Evolutionary conservation across 1,284 basidiomycete genomes (phyloP).

Genomic region (Apiotrichum brassicae): DNA sequence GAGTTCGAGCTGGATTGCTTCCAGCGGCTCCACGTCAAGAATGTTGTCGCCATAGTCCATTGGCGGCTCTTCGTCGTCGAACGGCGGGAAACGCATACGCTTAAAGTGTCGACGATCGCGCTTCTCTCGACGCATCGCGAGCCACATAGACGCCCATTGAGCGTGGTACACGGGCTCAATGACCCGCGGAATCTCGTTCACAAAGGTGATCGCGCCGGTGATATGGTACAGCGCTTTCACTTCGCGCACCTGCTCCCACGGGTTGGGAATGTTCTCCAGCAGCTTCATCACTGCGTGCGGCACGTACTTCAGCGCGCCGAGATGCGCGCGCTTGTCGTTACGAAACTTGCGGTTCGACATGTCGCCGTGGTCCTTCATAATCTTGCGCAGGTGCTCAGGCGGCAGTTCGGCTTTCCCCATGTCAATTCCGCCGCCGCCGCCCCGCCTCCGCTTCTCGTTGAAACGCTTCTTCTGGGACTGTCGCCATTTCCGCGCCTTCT

Average conservation of each 20-base stretch:
- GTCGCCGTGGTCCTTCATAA: slow-evolving; percentile 95
- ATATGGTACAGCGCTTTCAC: slow-evolving; percentile 96
- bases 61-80: slow-evolving; percentile 98
- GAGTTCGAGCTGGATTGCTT: slow-evolving; percentile 95
- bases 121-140: slow-evolving; percentile 98
- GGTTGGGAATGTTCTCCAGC: slow-evolving; percentile 96
- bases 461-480: slow-evolving; percentile 42
- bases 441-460: slow-evolving; percentile 43
- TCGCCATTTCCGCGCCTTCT: slow-evolving; percentile 48
- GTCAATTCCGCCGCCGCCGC: slow-evolving; percentile 46
- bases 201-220: slow-evolving; percentile 99
- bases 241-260: slow-evolving; percentile 99
- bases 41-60: slow-evolving; percentile 98
- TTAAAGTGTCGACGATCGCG: slow-evolving; percentile 98
- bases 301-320: slow-evolving; percentile 97
- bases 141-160: slow-evolving; percentile 99
- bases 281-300: slow-evolving; percentile 99
- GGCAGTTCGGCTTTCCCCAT: slow-evolving; percentile 48
- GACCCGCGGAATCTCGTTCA: slow-evolving; percentile 94
- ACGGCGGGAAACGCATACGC: slow-evolving; percentile 99
- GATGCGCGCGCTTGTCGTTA: slow-evolving; percentile 97
- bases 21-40: slow-evolving; percentile 93
- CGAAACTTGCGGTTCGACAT: slow-evolving; percentile 96
- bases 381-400: slow-evolving; percentile 84
- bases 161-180: slow-evolving; percentile 98